A percentile compares a stretch with the other conserved stretches of the same genome.
These are phyloP conservation scores for Multifurca ochricompacta DNA, from an alignment of 768 basidiomycete genomes.

Conservation along the genomic window DNA sequence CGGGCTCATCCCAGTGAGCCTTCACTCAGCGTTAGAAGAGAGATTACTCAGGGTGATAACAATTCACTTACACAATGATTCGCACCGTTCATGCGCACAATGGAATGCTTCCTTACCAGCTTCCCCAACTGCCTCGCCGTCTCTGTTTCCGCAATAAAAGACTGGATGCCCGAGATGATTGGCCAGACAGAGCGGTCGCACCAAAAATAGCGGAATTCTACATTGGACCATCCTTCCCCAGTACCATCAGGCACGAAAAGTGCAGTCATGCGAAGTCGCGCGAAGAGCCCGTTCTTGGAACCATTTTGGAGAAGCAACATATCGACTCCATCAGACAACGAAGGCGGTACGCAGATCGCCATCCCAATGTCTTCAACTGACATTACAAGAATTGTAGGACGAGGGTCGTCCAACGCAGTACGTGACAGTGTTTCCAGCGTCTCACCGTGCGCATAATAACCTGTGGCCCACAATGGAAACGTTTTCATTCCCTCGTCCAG, in stretches of 20 bases:
- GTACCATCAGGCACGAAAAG: background rate
- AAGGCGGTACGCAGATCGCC: background rate
- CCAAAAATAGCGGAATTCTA: background rate
- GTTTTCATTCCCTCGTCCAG: background rate
- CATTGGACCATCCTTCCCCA: background rate
- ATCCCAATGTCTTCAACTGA: background rate
- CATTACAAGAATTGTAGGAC: too few species aligned
- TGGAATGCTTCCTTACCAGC: too few species aligned
- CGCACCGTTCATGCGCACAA: too few species aligned
- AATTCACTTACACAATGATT: too few species aligned
- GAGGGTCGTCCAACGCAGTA: too few species aligned
- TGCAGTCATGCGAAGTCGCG: background rate
- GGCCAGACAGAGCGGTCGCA: background rate
- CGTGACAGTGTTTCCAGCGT: background rate
- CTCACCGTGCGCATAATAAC: background rate
- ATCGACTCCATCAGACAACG: background rate
- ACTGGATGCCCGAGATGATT: background rate
- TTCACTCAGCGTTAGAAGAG: too few species aligned
- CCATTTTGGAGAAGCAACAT: too few species aligned
- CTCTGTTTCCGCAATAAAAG: background rate
- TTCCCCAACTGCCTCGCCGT: background rate
- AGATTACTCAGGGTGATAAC: too few species aligned
- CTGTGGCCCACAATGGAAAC: background rate
- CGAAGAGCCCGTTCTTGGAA: background rate
- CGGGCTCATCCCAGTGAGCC: too few species aligned